These are phyloP conservation scores for Wickerhamiella sergipiensis DNA, from an alignment of 805 yeast genomes.

Conservation along the genomic window DNA sequence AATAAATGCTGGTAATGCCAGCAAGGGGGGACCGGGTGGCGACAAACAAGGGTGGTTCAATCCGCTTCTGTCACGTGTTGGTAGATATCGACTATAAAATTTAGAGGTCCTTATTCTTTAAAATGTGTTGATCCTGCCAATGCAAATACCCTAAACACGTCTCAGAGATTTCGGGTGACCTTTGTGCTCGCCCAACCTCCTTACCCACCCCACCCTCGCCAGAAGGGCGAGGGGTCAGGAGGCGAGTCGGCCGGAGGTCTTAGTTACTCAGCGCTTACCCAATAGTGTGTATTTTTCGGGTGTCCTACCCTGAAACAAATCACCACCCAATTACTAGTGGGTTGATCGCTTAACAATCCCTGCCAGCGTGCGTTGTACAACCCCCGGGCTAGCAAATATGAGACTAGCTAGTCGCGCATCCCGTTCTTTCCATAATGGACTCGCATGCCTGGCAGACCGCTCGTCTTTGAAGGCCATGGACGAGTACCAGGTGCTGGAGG, in stretches of 20 bases:
- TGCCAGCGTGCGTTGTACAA: not conserved
- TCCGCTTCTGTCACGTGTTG: not conserved
- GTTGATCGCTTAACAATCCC: not conserved
- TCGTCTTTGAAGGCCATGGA: not conserved
- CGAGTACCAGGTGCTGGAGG: constrained; percentile 1
- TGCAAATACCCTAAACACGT: not conserved
- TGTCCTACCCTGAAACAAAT: not conserved
- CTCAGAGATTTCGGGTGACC: not conserved
- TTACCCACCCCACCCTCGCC: not conserved
- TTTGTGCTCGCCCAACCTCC: not conserved
- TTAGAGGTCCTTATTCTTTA: no score
- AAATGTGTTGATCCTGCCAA: no score
- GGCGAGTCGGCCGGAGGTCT: no score
- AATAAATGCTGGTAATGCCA: not conserved
- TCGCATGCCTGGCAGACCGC: not conserved
- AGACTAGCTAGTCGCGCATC: not conserved
- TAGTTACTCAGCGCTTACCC: not conserved
- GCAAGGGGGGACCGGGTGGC: not conserved
- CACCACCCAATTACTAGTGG: not conserved
- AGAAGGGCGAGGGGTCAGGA: no score
- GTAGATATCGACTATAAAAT: not conserved
- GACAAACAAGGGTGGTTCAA: not conserved
- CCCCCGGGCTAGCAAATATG: not conserved
- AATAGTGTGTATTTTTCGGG: not conserved
- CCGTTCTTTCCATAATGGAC: not conserved